Evolutionary conservation across 1,284 basidiomycete species (phyloP).

Genomic region (Albatrellus sp.): DNA sequence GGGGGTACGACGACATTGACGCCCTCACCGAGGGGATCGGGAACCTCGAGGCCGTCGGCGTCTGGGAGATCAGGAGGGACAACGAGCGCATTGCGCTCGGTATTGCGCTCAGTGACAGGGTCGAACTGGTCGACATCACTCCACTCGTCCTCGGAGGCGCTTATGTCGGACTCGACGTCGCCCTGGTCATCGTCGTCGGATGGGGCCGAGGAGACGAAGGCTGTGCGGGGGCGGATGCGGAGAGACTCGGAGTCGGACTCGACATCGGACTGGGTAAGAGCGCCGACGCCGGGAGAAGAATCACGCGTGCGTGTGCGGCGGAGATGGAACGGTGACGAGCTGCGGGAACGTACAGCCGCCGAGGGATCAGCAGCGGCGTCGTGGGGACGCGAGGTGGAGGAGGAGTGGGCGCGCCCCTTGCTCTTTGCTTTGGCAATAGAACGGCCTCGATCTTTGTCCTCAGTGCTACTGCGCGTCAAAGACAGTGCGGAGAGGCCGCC

Average conservation of each 20-base stretch:
- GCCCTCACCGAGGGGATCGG: conserved; percentile 74
- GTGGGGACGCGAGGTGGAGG: conserved; percentile 27
- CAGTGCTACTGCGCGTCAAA: conserved; percentile 37
- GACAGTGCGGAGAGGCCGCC: conserved; percentile 49
- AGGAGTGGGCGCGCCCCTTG: conserved; percentile 33
- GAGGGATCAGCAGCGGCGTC: conserved; percentile 17
- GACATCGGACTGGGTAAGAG: conserved; percentile 61
- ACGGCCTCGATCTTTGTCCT: conserved; percentile 41
- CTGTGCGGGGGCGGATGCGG: conserved; percentile 38
- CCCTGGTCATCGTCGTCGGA: conserved; percentile 36
- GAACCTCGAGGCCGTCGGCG: conserved; percentile 34
- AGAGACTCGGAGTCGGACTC: conserved; percentile 45
- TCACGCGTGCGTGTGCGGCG: conserved; percentile 52
- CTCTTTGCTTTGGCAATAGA: conserved; percentile 24
- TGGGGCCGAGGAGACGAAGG: conserved; percentile 47
- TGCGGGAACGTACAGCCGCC: conserved; percentile 35
- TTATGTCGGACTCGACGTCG: conserved; percentile 25
- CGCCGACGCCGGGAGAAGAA: conserved; percentile 56
- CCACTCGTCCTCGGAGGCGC: conserved; percentile 19
- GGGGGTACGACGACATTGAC: conserved; percentile 81
- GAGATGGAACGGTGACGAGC: conserved; percentile 59
- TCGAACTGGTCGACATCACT: conserved; percentile 48
- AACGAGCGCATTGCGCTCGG: conserved; percentile 63
- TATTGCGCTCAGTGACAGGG: conserved; percentile 63
- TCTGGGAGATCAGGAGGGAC: conserved; percentile 25